These are phyloP conservation scores for Gynochthodes officinalis DNA, from an alignment of 257 asterid species.

Conservation along the genomic window DNA sequence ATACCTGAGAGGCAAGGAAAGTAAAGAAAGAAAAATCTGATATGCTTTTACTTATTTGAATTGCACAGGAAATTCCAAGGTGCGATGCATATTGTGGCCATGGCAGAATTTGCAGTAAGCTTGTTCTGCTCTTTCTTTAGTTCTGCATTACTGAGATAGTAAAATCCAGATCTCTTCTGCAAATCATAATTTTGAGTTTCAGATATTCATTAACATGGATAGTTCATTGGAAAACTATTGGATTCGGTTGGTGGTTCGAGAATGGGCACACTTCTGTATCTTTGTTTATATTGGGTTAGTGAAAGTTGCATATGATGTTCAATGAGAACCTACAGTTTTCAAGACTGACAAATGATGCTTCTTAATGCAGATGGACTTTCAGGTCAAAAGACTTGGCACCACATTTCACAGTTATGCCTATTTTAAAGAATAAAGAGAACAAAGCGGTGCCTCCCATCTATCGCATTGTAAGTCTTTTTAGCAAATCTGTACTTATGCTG, in stretches of 20 bases:
- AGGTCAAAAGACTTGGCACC: constrained; percentile 67
- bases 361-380: constrained; percentile 66
- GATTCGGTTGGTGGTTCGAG: constrained; percentile 77
- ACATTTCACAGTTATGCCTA: constrained; percentile 75
- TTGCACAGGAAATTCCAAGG: constrained; percentile 74
- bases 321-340: background rate
- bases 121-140: background rate
- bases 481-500: background rate
- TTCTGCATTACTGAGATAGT: background rate
- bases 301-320: background rate
- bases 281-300: constrained; percentile 75
- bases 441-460: constrained; percentile 70
- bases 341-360: background rate
- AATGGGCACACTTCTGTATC: constrained; percentile 74
- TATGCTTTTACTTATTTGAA: background rate
- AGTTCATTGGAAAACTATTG: constrained; percentile 56
- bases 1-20: too few species aligned
- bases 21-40: background rate
- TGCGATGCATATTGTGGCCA: constrained; percentile 76
- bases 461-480: constrained; percentile 64
- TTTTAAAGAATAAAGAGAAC: constrained; percentile 39
- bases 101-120: constrained; percentile 78
- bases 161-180: constrained; percentile 3
- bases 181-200: constrained; percentile 18
- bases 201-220: constrained; percentile 65